Evolutionary conservation across 345 rosid genomes (phyloP), one percentile per base, ranked within the genome.

Genomic region (Acer yangbiense): DNA sequence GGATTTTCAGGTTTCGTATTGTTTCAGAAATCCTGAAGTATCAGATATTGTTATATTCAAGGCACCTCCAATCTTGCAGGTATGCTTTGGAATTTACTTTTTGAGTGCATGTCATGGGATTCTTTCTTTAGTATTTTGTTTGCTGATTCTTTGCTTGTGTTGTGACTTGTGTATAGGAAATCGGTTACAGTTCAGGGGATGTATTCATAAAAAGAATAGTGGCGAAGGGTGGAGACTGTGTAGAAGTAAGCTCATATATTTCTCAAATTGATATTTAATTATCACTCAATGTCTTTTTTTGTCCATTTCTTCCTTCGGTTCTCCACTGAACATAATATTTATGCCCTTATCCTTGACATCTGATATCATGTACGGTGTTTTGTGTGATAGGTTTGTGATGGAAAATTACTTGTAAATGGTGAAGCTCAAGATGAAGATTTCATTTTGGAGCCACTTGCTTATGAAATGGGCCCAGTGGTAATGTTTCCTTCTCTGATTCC

Each of bases 171-270:
- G 57, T 77, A 61, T 74, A 94, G 98, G 92, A 94, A 83, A 6
- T 79, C 78, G 97, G 95, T 66, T 91, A 68, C 81, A 88, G 85
- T 39, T 82, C 89, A 20, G 82, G 86, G 16, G 98, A 89, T 80
- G 97, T 89, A 48, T 92, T 92, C 81, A 91, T 95, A 32, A 95
- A 95, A 81, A 92, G 99, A 84, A 85, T 95, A 70, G 99, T 95
- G 70, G 99, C 99, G 6, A 90, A 84, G 79, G 96, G 89, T 71
- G 97, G 99, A 63, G 99, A 95, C 69, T 80, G 68, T 83, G 98
- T 95, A 73, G 91, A 93, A 81, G 99, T 93, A 89, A 90, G 93
- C 78, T 27, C 70, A 78, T 77, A 64, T 68, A 48, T 81, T 64
- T 78, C 61, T 70, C 48, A 69, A 69, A 41, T 75, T 84, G 71